Evolutionary conservation across 2,329 filamentous ascomycete species (phyloP).

Genomic region (Coniochaeta prunicola): DNA sequence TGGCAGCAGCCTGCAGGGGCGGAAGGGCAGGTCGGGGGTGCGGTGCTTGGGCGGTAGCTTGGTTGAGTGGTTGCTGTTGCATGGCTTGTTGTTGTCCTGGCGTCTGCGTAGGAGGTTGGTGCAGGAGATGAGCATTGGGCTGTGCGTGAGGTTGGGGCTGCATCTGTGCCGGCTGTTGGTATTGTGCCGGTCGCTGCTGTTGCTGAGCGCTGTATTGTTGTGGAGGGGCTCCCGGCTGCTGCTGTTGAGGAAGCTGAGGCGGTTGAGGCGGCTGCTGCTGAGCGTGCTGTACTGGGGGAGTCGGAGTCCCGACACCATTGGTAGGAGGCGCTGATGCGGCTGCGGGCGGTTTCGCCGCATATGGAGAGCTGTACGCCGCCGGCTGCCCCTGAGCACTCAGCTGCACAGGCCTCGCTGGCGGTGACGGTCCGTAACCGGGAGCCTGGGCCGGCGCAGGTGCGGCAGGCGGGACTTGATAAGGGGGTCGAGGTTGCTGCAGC

Average conservation of each 20-base stretch:
- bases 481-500: constrained; percentile 12
- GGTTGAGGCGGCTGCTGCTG: not conserved
- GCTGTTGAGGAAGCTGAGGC: not conserved
- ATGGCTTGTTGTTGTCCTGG: not conserved
- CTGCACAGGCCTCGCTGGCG: constrained; percentile 12
- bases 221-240: not conserved
- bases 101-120: not conserved
- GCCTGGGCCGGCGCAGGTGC: constrained; percentile 7
- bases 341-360: constrained; percentile 18
- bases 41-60: not conserved
- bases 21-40: not conserved
- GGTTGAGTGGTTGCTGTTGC: not conserved
- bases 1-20: not conserved
- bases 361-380: constrained; percentile 22
- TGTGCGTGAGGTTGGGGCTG: not conserved
- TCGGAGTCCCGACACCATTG: not conserved
- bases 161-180: constrained; percentile 1
- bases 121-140: not conserved
- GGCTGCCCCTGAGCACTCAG: constrained; percentile 11
- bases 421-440: constrained; percentile 13
- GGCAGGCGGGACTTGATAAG: constrained; percentile 9
- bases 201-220: not conserved
- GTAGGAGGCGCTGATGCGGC: constrained; percentile 8
- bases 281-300: not conserved
- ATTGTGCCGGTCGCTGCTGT: constrained; percentile 3